Percentiles rank a stretch among this genome's conserved stretches.
Conservation (phyloP, 2,329 filamentous ascomycete genomes). For the Neonectria ditissima region DNA sequence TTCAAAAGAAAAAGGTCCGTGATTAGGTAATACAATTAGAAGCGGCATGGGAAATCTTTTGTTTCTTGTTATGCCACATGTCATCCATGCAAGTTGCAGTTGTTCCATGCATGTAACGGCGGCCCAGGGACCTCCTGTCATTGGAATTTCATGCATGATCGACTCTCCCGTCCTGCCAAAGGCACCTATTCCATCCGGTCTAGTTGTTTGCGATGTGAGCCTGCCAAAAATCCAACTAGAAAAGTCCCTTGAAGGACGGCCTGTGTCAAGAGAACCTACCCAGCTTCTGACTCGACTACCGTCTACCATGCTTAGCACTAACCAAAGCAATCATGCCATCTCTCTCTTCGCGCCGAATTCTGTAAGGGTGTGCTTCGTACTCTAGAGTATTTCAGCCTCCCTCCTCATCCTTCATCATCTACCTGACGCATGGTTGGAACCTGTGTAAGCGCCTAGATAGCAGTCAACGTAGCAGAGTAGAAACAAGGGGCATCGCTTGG, state of each 20-base stretch:
- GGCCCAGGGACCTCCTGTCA: neutral
- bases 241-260: neutral
- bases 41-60: conserved; percentile 3
- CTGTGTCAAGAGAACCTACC: neutral
- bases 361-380: neutral
- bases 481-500: conserved; percentile 10
- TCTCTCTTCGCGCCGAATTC: neutral
- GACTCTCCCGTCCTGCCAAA: neutral
- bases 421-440: conserved; percentile 31
- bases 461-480: conserved; percentile 1
- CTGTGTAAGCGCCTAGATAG: conserved; percentile 24
- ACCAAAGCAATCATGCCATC: conserved; percentile 2
- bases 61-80: conserved; percentile 13
- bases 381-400: neutral
- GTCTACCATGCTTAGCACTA: neutral
- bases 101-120: conserved; percentile 1
- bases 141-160: conserved; percentile 1
- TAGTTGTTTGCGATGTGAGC: neutral
- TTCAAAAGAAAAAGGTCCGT: neutral
- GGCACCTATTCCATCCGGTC: neutral
- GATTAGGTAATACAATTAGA: conserved; percentile 4
- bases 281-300: neutral
- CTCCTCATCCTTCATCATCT: conserved; percentile 16
- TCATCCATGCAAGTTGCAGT: conserved; percentile 8
- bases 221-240: neutral